Conservation (phyloP, 2,329 filamentous ascomycete genomes). For the Xylariomycetidae sp. region DNA sequence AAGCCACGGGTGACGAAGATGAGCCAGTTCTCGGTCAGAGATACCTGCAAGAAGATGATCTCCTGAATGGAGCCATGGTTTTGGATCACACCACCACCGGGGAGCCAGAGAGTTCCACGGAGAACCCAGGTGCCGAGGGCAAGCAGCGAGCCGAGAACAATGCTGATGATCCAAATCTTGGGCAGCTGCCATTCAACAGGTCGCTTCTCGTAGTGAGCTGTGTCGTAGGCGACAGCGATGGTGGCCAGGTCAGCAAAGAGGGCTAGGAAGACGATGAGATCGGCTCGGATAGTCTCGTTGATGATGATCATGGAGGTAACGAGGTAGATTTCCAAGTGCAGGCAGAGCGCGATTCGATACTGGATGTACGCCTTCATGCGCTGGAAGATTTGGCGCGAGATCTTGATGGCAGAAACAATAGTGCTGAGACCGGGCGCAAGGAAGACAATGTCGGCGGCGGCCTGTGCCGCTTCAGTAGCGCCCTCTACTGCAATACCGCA, state of each 20-base stretch:
- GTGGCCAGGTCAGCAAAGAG: constrained; percentile 71
- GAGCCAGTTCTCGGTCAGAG: constrained; percentile 71
- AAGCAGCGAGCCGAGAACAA: constrained; percentile 60
- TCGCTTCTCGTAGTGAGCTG: constrained; percentile 64
- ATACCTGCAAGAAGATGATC: constrained; percentile 69
- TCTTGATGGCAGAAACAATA: constrained; percentile 65
- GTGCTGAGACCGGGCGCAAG: constrained; percentile 63
- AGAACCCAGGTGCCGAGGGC: constrained; percentile 64
- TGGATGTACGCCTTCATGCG: constrained; percentile 69
- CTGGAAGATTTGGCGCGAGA: constrained; percentile 65
- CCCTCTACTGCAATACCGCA: constrained; percentile 67
- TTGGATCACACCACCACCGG: constrained; percentile 66
- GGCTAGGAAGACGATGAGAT: constrained; percentile 69
- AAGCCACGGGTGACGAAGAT: constrained; percentile 73
- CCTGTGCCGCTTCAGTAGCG: constrained; percentile 62
- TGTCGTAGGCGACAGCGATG: constrained; percentile 69
- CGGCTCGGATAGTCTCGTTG: constrained; percentile 63
- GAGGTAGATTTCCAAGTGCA: constrained; percentile 66
- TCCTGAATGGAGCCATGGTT: constrained; percentile 70
- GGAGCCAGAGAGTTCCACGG: constrained; percentile 60
- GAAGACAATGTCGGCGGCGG: constrained; percentile 65
- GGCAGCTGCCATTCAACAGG: constrained; percentile 71
- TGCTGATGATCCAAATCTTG: constrained; percentile 69
- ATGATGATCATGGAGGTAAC: constrained; percentile 71
- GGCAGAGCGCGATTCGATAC: constrained; percentile 65